Evolutionary conservation across 163 green algal species (phyloP), one percentile per base, ranked within the genome.

Genomic region (Picocystis sp.): DNA sequence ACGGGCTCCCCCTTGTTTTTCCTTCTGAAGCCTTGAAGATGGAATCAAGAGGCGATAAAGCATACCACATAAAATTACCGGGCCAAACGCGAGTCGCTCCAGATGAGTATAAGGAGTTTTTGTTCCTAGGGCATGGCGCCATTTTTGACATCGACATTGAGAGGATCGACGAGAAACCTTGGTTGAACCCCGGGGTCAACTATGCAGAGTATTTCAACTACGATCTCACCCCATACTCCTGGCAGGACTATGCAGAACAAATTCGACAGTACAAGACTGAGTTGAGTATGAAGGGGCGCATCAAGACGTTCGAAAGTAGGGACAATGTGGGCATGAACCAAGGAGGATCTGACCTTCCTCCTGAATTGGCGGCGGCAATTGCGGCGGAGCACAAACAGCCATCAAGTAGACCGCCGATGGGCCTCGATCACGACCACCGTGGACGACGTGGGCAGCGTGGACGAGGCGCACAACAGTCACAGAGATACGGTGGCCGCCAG

Each of bases 161-260:
- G 47, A 60, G 35, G 5, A 21, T 75, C 17, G 62, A 69, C 17
- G 57, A 70, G 35, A 70, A 73, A 3, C 66, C 72, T 2, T 92
- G 81, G 81, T 58, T 71, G 48, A 42, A 67, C 11, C 76, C 81
- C 17, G 76, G 62, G 34, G 79, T 79, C 23, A 81, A 94, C 57
- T 57, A 71, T 17, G 65, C 53, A 2, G 87, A 93, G 61, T 97
- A 82, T 70, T 97, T 97, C 75, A 97, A 97, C 67, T 97, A 93
- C 59, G 83, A 75, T 44, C 62, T 93, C 34, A 84, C 73, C 33
- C 75, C 86, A 58, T 50, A 52, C 12, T 72, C 52, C 2, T 97
- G 89, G 89, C 73, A 77, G 24, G 60, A 82, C n/a, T 96, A 97
- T 72, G 67, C 59, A 50, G 58, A 52, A 13, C 53, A 67, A 2